phyloP scores from a whole-genome alignment of 2,329 filamentous ascomycete genomes.

The Colletotrichum aenigma region DNA sequence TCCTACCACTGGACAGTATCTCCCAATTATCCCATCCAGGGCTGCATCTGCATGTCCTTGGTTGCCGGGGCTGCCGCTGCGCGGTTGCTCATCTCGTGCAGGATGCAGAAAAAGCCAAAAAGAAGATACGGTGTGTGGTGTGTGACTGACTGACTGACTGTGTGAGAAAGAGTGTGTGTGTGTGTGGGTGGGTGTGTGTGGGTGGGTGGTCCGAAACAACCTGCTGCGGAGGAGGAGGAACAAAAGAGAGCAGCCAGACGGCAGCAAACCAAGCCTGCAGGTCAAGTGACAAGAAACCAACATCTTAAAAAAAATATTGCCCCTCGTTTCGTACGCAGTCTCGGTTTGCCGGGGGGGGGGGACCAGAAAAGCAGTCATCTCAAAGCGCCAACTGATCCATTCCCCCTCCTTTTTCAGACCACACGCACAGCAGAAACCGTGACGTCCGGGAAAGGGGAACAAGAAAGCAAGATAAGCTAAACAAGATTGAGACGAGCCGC shows the following conservation, averaged over 20 bases:
- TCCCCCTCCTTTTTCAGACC: background rate
- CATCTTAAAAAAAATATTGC: background rate
- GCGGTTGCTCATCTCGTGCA: background rate
- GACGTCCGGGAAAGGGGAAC: background rate
- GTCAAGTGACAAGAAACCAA: background rate
- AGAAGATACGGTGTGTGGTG: background rate
- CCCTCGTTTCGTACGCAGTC: background rate
- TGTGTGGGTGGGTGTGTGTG: background rate
- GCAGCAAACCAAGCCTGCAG: background rate
- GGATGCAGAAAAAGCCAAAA: background rate
- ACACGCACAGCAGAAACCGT: background rate
- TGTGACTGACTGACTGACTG: background rate
- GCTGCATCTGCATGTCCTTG: background rate
- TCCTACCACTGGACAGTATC: background rate
- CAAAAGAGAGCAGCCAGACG: background rate
- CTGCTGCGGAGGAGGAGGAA: background rate
- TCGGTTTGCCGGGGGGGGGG: background rate
- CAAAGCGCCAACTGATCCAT: background rate
- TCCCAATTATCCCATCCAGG: background rate
- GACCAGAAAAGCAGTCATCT: background rate
- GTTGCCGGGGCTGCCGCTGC: background rate
- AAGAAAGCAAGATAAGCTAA: background rate
- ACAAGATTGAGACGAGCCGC: background rate
- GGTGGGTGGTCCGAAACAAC: background rate
- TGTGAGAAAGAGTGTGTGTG: background rate